Percentiles rank a stretch among this genome's conserved stretches.
Evolutionary conservation across 345 rosid species (phyloP).

Genomic region (Aquilaria sinensis): DNA sequence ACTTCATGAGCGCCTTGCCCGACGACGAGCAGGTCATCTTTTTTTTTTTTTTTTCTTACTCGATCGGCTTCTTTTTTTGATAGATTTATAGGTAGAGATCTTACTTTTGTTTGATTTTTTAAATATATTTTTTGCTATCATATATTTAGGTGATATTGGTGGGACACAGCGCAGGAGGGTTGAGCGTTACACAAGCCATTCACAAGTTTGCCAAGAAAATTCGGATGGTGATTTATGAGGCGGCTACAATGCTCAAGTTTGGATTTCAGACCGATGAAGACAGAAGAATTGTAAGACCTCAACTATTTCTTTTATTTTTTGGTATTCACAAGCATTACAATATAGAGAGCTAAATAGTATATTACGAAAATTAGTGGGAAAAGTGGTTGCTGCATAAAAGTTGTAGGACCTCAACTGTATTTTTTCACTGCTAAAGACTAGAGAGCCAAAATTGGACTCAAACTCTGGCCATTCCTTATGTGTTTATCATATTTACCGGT

Average conservation of each 20-base stretch:
- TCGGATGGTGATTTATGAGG: slow-evolving; percentile 52
- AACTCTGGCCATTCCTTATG: too few relatives aligned
- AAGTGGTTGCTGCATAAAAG: too few relatives aligned
- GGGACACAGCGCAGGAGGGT: slow-evolving; percentile 94
- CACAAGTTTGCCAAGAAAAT: slow-evolving; percentile 55
- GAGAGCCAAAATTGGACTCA: too few relatives aligned
- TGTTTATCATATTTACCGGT: too few relatives aligned
- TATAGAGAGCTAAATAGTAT: too few relatives aligned
- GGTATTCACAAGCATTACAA: too few relatives aligned
- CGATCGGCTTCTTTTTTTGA: neutral
- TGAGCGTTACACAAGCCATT: slow-evolving; percentile 60
- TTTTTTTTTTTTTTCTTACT: neutral
- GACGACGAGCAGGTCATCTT: slow-evolving; percentile 40
- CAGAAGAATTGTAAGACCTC: slow-evolving; percentile 40
- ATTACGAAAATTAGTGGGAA: too few relatives aligned
- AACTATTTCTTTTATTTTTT: too few relatives aligned
- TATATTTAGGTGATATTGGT: slow-evolving; percentile 66
- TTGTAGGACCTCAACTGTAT: too few relatives aligned
- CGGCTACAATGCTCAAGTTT: slow-evolving; percentile 73
- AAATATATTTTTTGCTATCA: neutral
- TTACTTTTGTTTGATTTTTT: neutral
- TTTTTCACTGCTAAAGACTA: too few relatives aligned
- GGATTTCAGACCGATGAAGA: slow-evolving; percentile 60
- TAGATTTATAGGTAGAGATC: too few relatives aligned
- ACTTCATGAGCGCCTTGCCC: slow-evolving; percentile 34